Percentiles rank a stretch among this genome's conserved stretches.
phyloP scores from a whole-genome alignment of 2,329 filamentous ascomycete genomes.

The Leptographium procerum region DNA sequence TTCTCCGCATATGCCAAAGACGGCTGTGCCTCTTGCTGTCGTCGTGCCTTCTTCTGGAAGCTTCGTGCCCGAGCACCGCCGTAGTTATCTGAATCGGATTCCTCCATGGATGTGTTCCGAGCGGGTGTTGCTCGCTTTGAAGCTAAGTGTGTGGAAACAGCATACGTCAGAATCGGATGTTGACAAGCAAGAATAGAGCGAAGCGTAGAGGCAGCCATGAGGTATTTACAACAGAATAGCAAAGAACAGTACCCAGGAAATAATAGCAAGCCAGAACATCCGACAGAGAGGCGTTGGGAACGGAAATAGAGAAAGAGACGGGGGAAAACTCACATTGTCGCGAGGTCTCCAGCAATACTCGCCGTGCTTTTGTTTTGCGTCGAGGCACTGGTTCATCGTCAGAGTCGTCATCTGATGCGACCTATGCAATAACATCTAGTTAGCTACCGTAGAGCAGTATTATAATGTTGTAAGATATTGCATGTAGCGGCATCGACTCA shows the following conservation, averaged over 20 bases:
- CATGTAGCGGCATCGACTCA: slow-evolving; percentile 23
- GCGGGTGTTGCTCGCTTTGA: slow-evolving; percentile 50
- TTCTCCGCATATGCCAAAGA: slow-evolving; percentile 64
- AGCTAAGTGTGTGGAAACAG: slow-evolving; percentile 25
- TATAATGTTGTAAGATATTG: background rate
- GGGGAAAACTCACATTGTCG: slow-evolving; percentile 9
- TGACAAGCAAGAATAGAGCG: slow-evolving; percentile 26
- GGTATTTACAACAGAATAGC: slow-evolving; percentile 12
- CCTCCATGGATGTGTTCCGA: slow-evolving; percentile 41
- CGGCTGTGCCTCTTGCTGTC: slow-evolving; percentile 56
- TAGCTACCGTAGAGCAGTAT: slow-evolving; percentile 1
- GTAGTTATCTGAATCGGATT: slow-evolving; percentile 66
- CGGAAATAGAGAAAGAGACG: background rate
- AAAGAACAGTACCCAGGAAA: background rate
- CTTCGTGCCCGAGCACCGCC: slow-evolving; percentile 62
- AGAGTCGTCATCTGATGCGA: slow-evolving; percentile 28
- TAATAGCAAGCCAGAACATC: background rate
- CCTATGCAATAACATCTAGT: slow-evolving; percentile 3
- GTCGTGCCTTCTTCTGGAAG: slow-evolving; percentile 64
- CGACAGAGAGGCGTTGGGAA: background rate
- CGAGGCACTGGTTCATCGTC: slow-evolving; percentile 42
- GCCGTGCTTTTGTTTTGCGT: slow-evolving; percentile 57
- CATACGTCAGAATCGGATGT: background rate
- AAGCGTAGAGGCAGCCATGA: slow-evolving; percentile 32
- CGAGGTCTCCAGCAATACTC: slow-evolving; percentile 27